Evolutionary conservation across 75 land plant genomes (phyloP), one percentile per base, ranked within the genome.

Genomic region (Gnetum montanum): DNA sequence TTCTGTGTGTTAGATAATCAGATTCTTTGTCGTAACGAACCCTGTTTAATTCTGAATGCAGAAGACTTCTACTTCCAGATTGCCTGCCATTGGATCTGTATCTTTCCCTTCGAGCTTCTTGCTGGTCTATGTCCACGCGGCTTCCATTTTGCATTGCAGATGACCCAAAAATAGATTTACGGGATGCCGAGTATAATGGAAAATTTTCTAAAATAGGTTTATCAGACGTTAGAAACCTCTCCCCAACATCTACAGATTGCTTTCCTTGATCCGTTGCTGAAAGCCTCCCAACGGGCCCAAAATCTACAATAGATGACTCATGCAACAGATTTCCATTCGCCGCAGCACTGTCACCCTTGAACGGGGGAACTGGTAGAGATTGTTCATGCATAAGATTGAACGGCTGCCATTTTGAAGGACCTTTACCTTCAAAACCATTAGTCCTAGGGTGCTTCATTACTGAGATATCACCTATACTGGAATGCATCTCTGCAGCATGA

Each of bases 401-500:
- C 38, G 51, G 45, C 40, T 54, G 16, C 61, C 61, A 20, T 56
- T 23, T 59, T 63, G 63, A 3, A 67, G 66, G 40, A 46, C 38
- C 34, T n/a, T 53, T 53, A 29, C 54, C 54, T 10, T 53, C 55
- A 20, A 20, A 20, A 36, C 55, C 34, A 6, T 53, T 36, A 34
- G 22, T 23, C 59, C 44, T 15, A 51, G 40, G 55, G 18, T 54
- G 46, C 29, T 54, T 37, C n/a, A 34, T 16, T 4, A 75, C 8
- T 44, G 51, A 27, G 8, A 69, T 61, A 66, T 72, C 73, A 8
- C 70, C 64, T 59, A 58, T 44, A 26, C 72, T 77, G 47, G 73
- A 62, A 54, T 76, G 48, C 30, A 73, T 80, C 37, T 80, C 88
- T 43, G 77, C 70, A 35, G 81, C 34, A 20, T 67, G 79, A 52